A percentile compares a stretch with the other conserved stretches of the same genome.
These are phyloP conservation scores for Cladorrhinum samala DNA, from an alignment of 495 filamentous ascomycete genomes.

Conservation along the genomic window DNA sequence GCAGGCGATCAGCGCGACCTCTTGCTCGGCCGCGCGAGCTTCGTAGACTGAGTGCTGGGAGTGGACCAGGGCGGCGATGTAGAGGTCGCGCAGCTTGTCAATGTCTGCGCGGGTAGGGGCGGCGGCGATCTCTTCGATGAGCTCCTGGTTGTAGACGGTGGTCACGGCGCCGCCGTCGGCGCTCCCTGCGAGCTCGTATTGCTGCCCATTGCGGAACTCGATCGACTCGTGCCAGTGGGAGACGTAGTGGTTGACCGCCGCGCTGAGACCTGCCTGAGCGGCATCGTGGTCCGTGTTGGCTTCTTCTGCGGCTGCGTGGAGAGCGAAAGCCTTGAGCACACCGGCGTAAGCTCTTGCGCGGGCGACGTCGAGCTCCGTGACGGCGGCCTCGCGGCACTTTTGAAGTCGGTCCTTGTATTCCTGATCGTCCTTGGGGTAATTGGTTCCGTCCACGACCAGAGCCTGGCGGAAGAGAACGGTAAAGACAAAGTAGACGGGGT, in stretches of 20 bases:
- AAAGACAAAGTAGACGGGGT: constrained; percentile 28
- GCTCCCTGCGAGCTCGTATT: constrained; percentile 1
- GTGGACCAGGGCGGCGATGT: constrained; percentile 23
- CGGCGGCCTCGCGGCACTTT: constrained; percentile 8
- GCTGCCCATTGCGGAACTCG: constrained; percentile 13
- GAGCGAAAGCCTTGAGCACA: constrained; percentile 22
- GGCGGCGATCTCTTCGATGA: constrained; percentile 25
- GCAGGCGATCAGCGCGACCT: constrained; percentile 21
- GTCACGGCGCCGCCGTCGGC: constrained; percentile 22
- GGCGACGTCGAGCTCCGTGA: constrained; percentile 16
- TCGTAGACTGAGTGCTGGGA: constrained; percentile 18
- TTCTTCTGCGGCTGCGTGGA: constrained; percentile 22
- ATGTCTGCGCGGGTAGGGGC: constrained; percentile 26
- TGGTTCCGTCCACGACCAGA: constrained; percentile 12
- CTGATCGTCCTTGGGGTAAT: constrained; percentile 8
- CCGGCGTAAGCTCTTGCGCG: constrained; percentile 22
- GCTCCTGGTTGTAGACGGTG: constrained; percentile 24
- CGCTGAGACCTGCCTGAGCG: constrained; percentile 13
- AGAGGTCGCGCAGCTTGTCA: constrained; percentile 27
- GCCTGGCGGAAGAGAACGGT: constrained; percentile 25
- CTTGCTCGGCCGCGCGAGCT: constrained; percentile 24
- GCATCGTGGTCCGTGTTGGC: constrained; percentile 14
- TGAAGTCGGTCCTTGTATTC: constrained; percentile 20
- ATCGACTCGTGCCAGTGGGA: constrained; percentile 28
- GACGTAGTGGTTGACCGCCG: constrained; percentile 23